These are phyloP conservation scores for Trichoderma lentiforme DNA, from an alignment of 2,329 filamentous ascomycete genomes.

Conservation along the genomic window DNA sequence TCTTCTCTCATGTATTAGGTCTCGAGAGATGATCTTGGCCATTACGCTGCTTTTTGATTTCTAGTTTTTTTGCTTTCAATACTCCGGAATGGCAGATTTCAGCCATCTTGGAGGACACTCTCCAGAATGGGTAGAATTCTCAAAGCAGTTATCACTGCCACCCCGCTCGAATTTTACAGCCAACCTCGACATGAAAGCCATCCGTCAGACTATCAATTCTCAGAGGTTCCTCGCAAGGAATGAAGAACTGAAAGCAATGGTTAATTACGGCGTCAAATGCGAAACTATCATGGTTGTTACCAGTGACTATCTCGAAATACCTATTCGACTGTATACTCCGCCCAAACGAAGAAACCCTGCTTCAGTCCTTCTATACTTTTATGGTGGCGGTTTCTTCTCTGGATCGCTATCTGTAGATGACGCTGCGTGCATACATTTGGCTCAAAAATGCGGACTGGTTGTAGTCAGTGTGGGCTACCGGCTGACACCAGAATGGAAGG, in stretches of 20 bases:
- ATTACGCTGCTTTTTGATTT: neutral
- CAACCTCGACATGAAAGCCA: neutral
- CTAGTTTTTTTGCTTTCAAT: neutral
- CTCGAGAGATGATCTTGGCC: neutral
- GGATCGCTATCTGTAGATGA: neutral
- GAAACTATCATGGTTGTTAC: neutral
- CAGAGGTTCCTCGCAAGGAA: neutral
- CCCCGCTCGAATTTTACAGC: neutral
- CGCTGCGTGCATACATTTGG: neutral
- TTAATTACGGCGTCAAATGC: neutral
- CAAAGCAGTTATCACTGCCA: neutral
- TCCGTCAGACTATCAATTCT: neutral
- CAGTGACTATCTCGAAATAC: neutral
- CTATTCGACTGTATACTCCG: neutral
- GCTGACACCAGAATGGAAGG: neutral
- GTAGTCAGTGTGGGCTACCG: neutral
- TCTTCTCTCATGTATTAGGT: neutral
- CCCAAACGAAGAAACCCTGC: neutral
- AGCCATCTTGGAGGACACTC: neutral
- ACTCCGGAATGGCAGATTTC: neutral
- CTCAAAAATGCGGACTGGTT: neutral
- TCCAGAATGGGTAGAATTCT: neutral
- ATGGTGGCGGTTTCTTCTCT: neutral
- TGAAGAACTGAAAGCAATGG: neutral
- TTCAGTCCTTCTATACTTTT: neutral